Evolutionary conservation across 202 grass and related monocot species (phyloP), one percentile per base, ranked within the genome.

Genomic region (Alloteropsis angusta): DNA sequence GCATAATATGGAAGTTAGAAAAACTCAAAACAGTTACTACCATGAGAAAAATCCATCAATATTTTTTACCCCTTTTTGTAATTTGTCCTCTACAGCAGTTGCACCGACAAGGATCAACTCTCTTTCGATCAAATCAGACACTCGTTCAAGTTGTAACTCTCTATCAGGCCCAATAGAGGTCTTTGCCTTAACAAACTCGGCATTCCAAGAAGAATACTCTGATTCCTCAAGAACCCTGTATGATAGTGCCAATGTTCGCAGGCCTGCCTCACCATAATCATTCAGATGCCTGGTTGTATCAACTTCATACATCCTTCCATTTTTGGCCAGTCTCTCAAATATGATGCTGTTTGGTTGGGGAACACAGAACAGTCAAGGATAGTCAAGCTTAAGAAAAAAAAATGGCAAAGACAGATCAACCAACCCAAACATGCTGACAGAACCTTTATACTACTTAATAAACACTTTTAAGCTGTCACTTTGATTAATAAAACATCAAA

Each of bases 301-400:
- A 61, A 34, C 69, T 74, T 93, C 90, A 80, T 87, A 91, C 57
- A 85, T 23, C 78, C 92, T 93, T 83, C 92, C 96, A 56, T 86
- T 89, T 89, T 99, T 99, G 9, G 96, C 88, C 41, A 99, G 73
- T 87, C 92, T 91, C 28, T 99, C 96, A 85, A 96, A 99, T 91
- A 99, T 91, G 60, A 93, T 91, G 64, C 96, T 99, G 88, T 50
- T 80, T 43, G 21, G 37, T 81, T 65, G n/a, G 46, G 46, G 25
- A 71, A 71, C 44, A 85, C 78, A 80, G 56, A 84, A 72, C 37
- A 49, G 35, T 15, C 32, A 59, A 81, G 19, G 22, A 74, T 70
- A 65, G 32, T 71, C 55, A 74, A 46, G 77, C 3, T 43, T 39
- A 90, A 86, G 13, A 14, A 55, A 26, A 32, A 74, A 30, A 44